Evolutionary conservation across 306 rosid genomes (phyloP), one percentile per base, ranked within the genome.

Genomic region (Ormosia semicastrata): DNA sequence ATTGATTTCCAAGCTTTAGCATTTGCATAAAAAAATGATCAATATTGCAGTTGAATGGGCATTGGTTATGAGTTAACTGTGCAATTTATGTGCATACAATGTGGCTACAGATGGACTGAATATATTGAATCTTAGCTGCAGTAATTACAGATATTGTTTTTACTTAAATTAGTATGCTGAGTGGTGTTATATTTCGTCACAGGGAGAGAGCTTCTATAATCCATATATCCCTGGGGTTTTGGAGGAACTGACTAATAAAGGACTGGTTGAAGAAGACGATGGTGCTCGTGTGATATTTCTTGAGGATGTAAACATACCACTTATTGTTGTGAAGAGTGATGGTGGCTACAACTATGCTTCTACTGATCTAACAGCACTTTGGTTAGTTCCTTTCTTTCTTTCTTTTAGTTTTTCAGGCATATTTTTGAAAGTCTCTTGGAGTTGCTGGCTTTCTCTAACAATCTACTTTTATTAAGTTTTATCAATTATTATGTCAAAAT

Each of bases 121-220:
- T 64, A 33, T 24, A 47, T 75, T 71, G 12, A 40, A 12, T 67
- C 43, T 66, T 44, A 46, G 73, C 68, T 49, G 56, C 65, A 33
- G 43, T 52, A 75, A 64, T 69, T 75, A 69, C n/a, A 17, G 40
- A 56, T 58, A 37, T 40, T 62, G 36, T 32, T 69, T 75, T 75
- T 50, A 59, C 85, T 56, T 79, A 54, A 18, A 59, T 58, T 50
- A 17, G 76, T 69, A 53, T 63, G 40, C 70, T 62, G 66, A 73
- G 50, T 79, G 69, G 62, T 73, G 68, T 41, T 77, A 66, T 72
- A 59, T 54, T 82, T 85, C 77, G 50, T 88, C 75, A 59, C 92
- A 96, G 99, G 99, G 99, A 76, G 99, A 96, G 82, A 96, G 99
- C 91, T 93, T 89, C 87, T 96, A 89, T 81, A 91, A 92, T 88